phyloP scores from a whole-genome alignment of 164 flowering plant species.

The grape (Vitis vinifera) region DNA sequence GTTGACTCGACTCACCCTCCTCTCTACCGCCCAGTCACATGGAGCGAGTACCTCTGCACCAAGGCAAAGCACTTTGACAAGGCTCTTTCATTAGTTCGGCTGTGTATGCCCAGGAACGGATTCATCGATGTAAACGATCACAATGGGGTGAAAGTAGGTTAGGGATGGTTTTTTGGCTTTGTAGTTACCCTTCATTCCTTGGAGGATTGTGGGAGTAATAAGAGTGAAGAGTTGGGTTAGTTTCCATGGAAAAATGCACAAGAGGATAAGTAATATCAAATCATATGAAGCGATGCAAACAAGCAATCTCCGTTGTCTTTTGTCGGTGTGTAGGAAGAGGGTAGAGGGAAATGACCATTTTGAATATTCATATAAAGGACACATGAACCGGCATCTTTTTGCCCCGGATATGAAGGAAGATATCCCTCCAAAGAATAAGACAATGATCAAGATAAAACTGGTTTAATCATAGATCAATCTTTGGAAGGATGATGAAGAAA shows the following conservation, averaged over 20 bases:
- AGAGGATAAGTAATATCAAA: constrained; percentile 23
- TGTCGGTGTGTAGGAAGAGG: constrained; percentile 26
- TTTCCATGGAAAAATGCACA: neutral
- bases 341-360: constrained; percentile 16
- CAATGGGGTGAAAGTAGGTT: constrained; percentile 33
- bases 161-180: neutral
- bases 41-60: constrained; percentile 72
- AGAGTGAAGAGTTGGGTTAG: constrained; percentile 10
- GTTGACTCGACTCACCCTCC: constrained; percentile 43
- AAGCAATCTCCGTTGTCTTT: constrained; percentile 30
- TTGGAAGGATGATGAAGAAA: constrained; percentile 1
- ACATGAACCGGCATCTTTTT: constrained; percentile 36
- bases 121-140: constrained; percentile 35
- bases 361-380: constrained; percentile 31
- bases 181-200: neutral
- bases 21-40: constrained; percentile 62
- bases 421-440: constrained; percentile 29
- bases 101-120: constrained; percentile 28
- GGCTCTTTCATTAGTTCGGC: constrained; percentile 57
- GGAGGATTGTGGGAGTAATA: constrained; percentile 12
- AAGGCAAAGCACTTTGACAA: constrained; percentile 76
- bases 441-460: constrained; percentile 21
- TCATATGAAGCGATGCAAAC: constrained; percentile 26
- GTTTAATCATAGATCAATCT: constrained; percentile 14
- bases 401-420: constrained; percentile 45